Base-by-base conservation (phyloP, 108 stramenopile genomes). In the Epithemia pelagica region DNA sequence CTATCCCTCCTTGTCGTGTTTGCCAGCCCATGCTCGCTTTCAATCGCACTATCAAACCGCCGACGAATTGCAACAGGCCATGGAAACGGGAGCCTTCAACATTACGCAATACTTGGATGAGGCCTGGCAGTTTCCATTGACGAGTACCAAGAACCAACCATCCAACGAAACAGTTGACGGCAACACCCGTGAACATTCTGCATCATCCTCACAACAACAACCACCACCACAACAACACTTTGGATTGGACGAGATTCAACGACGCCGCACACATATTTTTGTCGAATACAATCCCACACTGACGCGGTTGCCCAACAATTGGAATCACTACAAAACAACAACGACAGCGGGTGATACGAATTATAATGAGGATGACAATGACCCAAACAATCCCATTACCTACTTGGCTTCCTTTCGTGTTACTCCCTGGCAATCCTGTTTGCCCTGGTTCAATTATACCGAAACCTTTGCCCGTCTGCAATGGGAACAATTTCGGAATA, bases 231-330 rank as follows among this genome's bases (percentile, higher is more conserved):
- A n/a, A n/a, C n/a, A n/a, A n/a, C n/a, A n/a, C n/a, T n/a, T n/a
- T n/a, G n/a, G n/a, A n/a, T n/a, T n/a, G n/a, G n/a, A n/a, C n/a
- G n/a, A n/a, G n/a, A n/a, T n/a, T n/a, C n/a, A 46, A 10, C 10
- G 37, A 46, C 37, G 37, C 5, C 37, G 37, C 56, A 57, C 25
- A 7, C 18, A 26, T 57, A 26, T 26, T 57, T 27, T 57, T 5
- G 22, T 57, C 26, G 56, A 57, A 26, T 57, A 57, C 56, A 57
- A 57, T 57, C 56, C 56, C 3, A 57, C 25, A 3, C 21, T 57
- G 56, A 57, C 26, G 25, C 56, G 18, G 21, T 7, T 57, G 3
- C 56, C 56, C n/a, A 57, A 7, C 22, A 26, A 57, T 23, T 18
- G 22, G 52, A 10, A 18, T 18, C 52, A 10, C 52, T 18, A 52